phyloP scores from a whole-genome alignment of 192 early-diverging fungal genomes.

The Linderina pennispora region DNA sequence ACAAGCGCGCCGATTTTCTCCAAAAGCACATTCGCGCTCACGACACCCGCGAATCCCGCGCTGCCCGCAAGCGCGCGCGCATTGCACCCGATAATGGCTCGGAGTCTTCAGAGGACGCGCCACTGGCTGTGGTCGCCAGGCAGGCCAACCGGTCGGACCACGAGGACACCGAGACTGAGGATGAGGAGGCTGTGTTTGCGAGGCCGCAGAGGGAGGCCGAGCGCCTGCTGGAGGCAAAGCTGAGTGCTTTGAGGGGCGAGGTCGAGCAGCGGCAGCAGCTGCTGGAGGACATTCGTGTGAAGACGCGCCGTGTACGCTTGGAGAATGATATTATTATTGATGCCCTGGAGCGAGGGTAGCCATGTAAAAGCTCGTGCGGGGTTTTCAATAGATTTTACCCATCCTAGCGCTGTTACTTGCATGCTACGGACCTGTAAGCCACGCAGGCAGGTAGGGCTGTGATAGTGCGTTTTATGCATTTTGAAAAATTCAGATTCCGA shows the following conservation, averaged over 20 bases:
- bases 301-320: constrained; percentile 28
- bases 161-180: not conserved
- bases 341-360: constrained; percentile 4
- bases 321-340: constrained; percentile 35
- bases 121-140: not conserved
- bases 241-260: constrained; percentile 17
- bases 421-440: too few relatives aligned
- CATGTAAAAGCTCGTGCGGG: too few relatives aligned
- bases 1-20: constrained; percentile 62
- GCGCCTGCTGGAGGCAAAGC: constrained; percentile 20
- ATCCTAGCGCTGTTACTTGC: too few relatives aligned
- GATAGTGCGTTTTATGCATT: too few relatives aligned
- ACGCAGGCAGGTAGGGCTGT: too few relatives aligned
- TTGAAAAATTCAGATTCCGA: too few relatives aligned
- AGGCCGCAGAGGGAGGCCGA: not conserved
- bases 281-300: constrained; percentile 9
- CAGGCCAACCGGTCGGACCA: not conserved
- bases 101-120: constrained; percentile 4
- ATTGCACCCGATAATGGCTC: not conserved
- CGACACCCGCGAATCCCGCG: constrained; percentile 8
- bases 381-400: too few relatives aligned
- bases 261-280: constrained; percentile 13
- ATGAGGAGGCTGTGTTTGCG: not conserved
- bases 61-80: not conserved
- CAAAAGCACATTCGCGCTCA: constrained; percentile 52